Conservation (phyloP, 371 early-diverging fungal genomes). For the Gilbertella persicaria region DNA sequence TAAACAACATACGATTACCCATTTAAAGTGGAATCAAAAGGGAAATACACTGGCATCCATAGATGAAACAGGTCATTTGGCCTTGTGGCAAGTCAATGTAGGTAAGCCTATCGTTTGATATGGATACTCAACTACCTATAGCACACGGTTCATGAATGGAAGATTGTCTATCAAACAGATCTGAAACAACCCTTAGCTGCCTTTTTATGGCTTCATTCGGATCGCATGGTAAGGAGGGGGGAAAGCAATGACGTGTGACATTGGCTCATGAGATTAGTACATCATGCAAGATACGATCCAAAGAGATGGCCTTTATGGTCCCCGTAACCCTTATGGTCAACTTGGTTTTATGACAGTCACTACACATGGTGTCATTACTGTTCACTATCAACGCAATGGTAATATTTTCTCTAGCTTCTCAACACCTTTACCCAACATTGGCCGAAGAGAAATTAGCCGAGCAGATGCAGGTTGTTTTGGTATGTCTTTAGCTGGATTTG, state of each 20-base stretch:
- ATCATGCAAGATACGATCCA: slow-evolving; percentile 14
- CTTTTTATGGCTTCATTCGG: slow-evolving; percentile 45
- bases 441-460: slow-evolving; percentile 23
- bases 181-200: slow-evolving; percentile 48
- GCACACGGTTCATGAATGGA: slow-evolving; percentile 40
- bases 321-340: slow-evolving; percentile 49
- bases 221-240: slow-evolving; percentile 40
- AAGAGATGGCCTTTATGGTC: slow-evolving; percentile 25
- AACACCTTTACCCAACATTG: slow-evolving; percentile 36
- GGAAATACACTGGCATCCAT: slow-evolving; percentile 44
- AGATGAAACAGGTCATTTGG: slow-evolving; percentile 49
- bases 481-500: slow-evolving; percentile 34
- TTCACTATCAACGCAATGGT: slow-evolving; percentile 47
- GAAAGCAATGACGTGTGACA: no score
- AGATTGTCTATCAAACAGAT: slow-evolving; percentile 26
- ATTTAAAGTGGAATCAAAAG: slow-evolving; percentile 47
- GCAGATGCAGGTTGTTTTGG: slow-evolving; percentile 41
- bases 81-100: slow-evolving; percentile 47
- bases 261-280: slow-evolving; percentile 21
- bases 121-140: slow-evolving; percentile 10
- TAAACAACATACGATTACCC: slow-evolving; percentile 40
- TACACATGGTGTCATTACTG: slow-evolving; percentile 44
- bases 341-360: slow-evolving; percentile 43
- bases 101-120: not conserved
- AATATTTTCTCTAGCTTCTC: slow-evolving; percentile 39